Conservation (phyloP, 2,329 filamentous ascomycete species). For the Hymenotorrendiella dingleyae region DNA sequence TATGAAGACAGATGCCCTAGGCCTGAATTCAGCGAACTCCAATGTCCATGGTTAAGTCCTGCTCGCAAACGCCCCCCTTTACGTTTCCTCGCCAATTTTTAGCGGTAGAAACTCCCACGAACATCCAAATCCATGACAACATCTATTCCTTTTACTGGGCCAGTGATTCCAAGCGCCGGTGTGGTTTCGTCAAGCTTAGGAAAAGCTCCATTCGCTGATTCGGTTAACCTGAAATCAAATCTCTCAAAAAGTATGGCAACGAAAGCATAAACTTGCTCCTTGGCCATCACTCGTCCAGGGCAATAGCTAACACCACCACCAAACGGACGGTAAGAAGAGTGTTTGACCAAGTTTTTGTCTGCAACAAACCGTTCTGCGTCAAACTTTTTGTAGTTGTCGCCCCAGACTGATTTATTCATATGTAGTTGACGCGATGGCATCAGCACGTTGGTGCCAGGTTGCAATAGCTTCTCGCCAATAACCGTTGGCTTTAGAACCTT, state of each 20-base stretch:
- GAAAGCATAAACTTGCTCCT: not conserved
- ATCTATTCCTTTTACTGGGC: not conserved
- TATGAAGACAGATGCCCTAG: no score
- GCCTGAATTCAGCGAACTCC: no score
- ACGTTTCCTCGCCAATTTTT: no score
- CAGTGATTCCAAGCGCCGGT: not conserved
- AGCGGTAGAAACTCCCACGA: no score
- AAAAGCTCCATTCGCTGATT: not conserved
- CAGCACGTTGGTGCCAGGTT: not conserved
- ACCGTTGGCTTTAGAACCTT: not conserved
- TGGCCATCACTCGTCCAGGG: not conserved
- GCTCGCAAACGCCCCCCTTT: no score
- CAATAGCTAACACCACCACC: not conserved
- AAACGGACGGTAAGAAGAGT: not conserved
- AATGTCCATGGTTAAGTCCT: no score
- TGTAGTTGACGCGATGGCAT: slow-evolving; percentile 3
- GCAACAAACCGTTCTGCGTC: not conserved
- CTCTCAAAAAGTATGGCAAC: not conserved
- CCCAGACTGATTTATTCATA: not conserved
- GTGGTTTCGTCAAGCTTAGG: not conserved
- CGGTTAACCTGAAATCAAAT: not conserved
- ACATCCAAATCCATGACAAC: no score
- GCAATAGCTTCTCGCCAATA: not conserved
- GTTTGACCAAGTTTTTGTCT: not conserved
- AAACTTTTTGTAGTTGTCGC: not conserved